Percentiles rank a stretch among this genome's conserved stretches.
Evolutionary conservation across 2,329 filamentous ascomycete genomes (phyloP).

Genomic region (Alternaria tenuissima): DNA sequence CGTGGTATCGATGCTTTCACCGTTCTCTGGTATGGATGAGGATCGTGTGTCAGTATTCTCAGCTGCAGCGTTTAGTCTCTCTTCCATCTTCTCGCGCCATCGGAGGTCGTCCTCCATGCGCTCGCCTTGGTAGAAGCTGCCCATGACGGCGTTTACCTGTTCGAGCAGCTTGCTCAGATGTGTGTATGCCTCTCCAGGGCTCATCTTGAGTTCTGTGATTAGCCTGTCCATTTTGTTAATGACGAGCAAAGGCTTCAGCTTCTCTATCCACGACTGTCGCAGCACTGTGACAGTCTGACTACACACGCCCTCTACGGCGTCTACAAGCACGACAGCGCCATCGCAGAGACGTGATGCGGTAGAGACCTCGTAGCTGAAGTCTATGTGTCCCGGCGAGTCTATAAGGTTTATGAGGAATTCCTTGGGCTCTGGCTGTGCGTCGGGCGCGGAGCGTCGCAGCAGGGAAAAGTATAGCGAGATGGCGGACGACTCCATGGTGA

Average conservation of each 20-base stretch:
- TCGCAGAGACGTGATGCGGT: conserved; percentile 94
- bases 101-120: conserved; percentile 98
- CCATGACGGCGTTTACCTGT: conserved; percentile 96
- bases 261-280: conserved; percentile 93
- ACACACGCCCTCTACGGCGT: conserved; percentile 97
- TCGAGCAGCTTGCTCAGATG: conserved; percentile 90
- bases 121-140: conserved; percentile 97
- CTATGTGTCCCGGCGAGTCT: conserved; percentile 96
- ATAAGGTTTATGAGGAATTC: conserved; percentile 98
- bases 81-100: conserved; percentile 93
- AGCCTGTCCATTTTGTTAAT: conserved; percentile 99
- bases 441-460: conserved; percentile 74
- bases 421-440: conserved; percentile 74
- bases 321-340: conserved; percentile 91
- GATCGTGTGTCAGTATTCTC: conserved; percentile 66
- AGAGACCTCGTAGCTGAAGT: conserved; percentile 98
- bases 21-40: conserved; percentile 59
- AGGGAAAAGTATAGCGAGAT: conserved; percentile 97
- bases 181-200: conserved; percentile 83
- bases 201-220: conserved; percentile 94
- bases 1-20: conserved; percentile 60
- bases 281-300: conserved; percentile 98
- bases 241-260: conserved; percentile 90
- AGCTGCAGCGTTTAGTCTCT: conserved; percentile 76
- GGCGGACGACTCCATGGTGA: conserved; percentile 99